phyloP scores from a whole-genome alignment of 1,284 basidiomycete genomes.

The Baeospora myosura region DNA sequence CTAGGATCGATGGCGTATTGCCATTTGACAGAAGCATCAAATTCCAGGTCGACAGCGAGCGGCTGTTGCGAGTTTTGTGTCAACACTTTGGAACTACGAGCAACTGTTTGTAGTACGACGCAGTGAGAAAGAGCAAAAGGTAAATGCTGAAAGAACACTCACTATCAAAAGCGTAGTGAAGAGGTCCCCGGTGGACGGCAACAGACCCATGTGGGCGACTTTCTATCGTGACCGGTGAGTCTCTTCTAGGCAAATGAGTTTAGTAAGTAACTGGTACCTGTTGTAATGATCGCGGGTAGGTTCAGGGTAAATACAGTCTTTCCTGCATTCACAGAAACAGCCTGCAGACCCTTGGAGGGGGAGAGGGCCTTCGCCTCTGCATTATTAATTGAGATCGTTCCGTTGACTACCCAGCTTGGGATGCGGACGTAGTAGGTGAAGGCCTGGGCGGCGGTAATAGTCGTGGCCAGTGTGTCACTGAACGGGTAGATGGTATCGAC shows the following conservation, averaged over 20 bases:
- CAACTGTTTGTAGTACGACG: slow-evolving; percentile 18
- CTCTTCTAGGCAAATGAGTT: neutral
- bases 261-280: slow-evolving; percentile 24
- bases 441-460: slow-evolving; percentile 37
- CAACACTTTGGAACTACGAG: slow-evolving; percentile 36
- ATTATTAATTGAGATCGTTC: slow-evolving; percentile 43
- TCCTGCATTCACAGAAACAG: slow-evolving; percentile 35
- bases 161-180: slow-evolving; percentile 53
- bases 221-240: slow-evolving; percentile 29
- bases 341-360: slow-evolving; percentile 41
- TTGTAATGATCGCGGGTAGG: slow-evolving; percentile 41
- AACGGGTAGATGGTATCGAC: slow-evolving; percentile 56
- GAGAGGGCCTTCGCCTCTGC: slow-evolving; percentile 26
- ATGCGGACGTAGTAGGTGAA: slow-evolving; percentile 53
- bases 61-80: slow-evolving; percentile 37
- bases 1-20: slow-evolving; percentile 50
- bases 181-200: slow-evolving; percentile 47
- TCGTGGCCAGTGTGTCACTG: slow-evolving; percentile 43
- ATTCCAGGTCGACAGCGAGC: slow-evolving; percentile 45
- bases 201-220: slow-evolving; percentile 44
- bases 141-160: slow-evolving; percentile 11
- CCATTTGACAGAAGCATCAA: slow-evolving; percentile 42
- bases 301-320: slow-evolving; percentile 39
- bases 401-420: slow-evolving; percentile 45
- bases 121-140: neutral